A percentile compares a stretch with the other conserved stretches of the same genome.
phyloP scores from a whole-genome alignment of 495 filamentous ascomycete genomes.

The Pyronema domesticum region DNA sequence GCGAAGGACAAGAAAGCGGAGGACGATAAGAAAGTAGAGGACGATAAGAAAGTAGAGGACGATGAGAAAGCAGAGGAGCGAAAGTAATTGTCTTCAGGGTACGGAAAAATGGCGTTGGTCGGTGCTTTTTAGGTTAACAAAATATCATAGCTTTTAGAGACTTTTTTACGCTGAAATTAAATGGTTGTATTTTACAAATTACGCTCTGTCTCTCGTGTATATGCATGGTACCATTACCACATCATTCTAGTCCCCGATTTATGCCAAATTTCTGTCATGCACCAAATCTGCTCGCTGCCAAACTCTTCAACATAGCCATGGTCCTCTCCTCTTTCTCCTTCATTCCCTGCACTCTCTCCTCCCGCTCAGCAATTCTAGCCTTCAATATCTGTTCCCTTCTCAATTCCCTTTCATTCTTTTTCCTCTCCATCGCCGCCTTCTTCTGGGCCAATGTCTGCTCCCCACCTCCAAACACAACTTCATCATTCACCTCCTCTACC shows the following conservation, averaged over 20 bases:
- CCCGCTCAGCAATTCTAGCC: conserved; percentile 43
- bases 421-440: conserved; percentile 36
- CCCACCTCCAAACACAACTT: conserved; percentile 41
- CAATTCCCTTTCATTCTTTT: conserved; percentile 48
- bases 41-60: background rate
- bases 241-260: background rate
- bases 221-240: no score
- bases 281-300: conserved; percentile 31
- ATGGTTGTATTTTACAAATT: no score
- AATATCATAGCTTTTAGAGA: no score
- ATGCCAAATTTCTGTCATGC: background rate
- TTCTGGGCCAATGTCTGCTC: conserved; percentile 38
- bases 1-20: conserved; percentile 6
- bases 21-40: background rate
- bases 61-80: background rate
- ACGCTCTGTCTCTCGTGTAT: no score
- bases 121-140: no score
- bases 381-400: conserved; percentile 45
- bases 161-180: no score
- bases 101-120: background rate
- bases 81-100: background rate
- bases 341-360: conserved; percentile 40
- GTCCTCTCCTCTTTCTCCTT: conserved; percentile 45
- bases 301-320: conserved; percentile 43
- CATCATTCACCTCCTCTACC: conserved; percentile 39